phyloP scores from a whole-genome alignment of 331 rosid genomes.

The Rhamnella rubrinervis region DNA sequence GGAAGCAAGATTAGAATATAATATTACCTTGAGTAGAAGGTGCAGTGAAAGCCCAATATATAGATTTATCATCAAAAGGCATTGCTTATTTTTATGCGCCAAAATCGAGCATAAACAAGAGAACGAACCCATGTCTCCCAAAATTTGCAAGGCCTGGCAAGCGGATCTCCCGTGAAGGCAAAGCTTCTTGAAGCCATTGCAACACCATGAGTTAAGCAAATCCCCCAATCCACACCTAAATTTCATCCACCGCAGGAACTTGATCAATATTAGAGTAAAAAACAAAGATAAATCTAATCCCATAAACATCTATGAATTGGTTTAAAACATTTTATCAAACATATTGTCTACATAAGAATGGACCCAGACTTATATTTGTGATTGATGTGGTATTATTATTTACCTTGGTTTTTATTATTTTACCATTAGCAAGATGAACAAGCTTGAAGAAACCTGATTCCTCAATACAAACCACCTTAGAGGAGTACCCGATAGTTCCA shows the following conservation, averaged over 20 bases:
- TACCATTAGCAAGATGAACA: slow-evolving; percentile 67
- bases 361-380: too few species aligned
- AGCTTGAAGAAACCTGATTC: slow-evolving; percentile 50
- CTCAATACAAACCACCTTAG: slow-evolving; percentile 64
- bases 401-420: slow-evolving; percentile 61
- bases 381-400: neutral
- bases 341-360: neutral
- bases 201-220: slow-evolving; percentile 74
- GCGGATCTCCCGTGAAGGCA: slow-evolving; percentile 48
- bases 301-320: too few species aligned
- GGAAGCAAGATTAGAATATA: neutral
- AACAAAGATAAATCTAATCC: too few species aligned
- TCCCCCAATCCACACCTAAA: slow-evolving; percentile 65
- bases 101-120: slow-evolving; percentile 37
- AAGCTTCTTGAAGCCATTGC: slow-evolving; percentile 57
- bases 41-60: slow-evolving; percentile 59
- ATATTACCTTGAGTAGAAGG: slow-evolving; percentile 54
- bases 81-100: too few species aligned
- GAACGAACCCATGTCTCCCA: slow-evolving; percentile 43
- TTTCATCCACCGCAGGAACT: neutral
- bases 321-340: neutral
- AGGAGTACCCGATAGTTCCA: slow-evolving; percentile 53
- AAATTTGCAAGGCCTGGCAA: slow-evolving; percentile 27
- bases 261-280: neutral
- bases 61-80: slow-evolving; percentile 44